Conservation (phyloP, 1,284 basidiomycete species). For the Trichosporon sp. region DNA sequence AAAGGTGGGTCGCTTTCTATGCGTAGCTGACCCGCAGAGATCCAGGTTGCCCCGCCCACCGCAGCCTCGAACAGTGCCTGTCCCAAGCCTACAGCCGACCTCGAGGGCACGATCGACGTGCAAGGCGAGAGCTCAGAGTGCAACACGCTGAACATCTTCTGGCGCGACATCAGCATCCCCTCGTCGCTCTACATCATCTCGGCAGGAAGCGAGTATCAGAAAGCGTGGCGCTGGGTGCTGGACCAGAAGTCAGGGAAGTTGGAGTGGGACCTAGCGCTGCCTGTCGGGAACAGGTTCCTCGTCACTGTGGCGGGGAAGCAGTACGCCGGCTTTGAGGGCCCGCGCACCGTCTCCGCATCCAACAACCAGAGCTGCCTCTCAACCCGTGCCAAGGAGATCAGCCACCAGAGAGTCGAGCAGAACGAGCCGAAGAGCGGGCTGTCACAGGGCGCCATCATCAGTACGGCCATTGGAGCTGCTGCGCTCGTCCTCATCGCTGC, state of each 20-base stretch:
- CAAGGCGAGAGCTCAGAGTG: not conserved
- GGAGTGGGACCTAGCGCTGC: not conserved
- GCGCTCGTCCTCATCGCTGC: not conserved
- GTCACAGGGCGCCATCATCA: not conserved
- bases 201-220: not conserved
- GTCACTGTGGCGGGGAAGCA: not conserved
- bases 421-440: not conserved
- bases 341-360: not conserved
- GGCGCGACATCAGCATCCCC: not conserved
- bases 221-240: not conserved
- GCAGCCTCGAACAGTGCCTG: not conserved
- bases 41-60: not conserved
- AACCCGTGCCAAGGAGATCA: not conserved
- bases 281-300: not conserved
- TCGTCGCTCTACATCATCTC: not conserved
- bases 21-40: not conserved
- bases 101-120: not conserved
- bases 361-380: not conserved
- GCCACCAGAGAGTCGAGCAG: not conserved
- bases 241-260: not conserved
- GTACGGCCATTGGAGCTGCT: not conserved
- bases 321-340: not conserved
- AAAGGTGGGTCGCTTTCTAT: not conserved
- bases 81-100: not conserved
- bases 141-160: slow-evolving; percentile 1